phyloP scores from a whole-genome alignment of 192 early-diverging fungal genomes.

The Chytriomyces sp. region DNA sequence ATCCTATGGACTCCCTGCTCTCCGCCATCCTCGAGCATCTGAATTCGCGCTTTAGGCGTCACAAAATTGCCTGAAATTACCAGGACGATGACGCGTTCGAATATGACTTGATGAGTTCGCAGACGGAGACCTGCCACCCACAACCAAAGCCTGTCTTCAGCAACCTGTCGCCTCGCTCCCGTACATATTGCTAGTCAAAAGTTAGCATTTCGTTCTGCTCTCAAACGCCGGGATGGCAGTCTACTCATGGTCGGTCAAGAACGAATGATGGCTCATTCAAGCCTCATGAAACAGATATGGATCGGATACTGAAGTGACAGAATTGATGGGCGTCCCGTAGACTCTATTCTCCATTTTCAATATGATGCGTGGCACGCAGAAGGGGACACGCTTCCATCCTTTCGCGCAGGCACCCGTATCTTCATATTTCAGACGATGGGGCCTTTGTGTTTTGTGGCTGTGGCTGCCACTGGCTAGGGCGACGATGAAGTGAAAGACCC shows the following conservation, averaged over 20 bases:
- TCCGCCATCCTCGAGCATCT: not conserved
- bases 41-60: not conserved
- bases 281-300: slow-evolving; percentile 65
- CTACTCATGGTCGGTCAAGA: slow-evolving; percentile 67
- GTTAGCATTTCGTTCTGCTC: slow-evolving; percentile 90
- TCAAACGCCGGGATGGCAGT: slow-evolving; percentile 94
- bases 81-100: not conserved
- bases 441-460: slow-evolving; percentile 84
- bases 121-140: not conserved
- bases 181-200: not conserved
- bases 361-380: slow-evolving; percentile 44
- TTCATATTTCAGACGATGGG: slow-evolving; percentile 82
- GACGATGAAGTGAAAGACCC: slow-evolving; percentile 71
- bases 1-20: not conserved
- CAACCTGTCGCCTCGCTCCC: not conserved
- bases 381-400: slow-evolving; percentile 74
- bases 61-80: not conserved
- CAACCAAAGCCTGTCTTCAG: not conserved
- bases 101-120: too few relatives aligned
- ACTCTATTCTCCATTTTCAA: slow-evolving; percentile 81
- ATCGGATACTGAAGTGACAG: slow-evolving; percentile 79
- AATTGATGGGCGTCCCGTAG: slow-evolving; percentile 87
- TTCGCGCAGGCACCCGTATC: slow-evolving; percentile 69
- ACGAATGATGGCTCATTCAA: not conserved
- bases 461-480: slow-evolving; percentile 77